Conservation (phyloP, 306 rosid species). For the Medicago arabica region DNA sequence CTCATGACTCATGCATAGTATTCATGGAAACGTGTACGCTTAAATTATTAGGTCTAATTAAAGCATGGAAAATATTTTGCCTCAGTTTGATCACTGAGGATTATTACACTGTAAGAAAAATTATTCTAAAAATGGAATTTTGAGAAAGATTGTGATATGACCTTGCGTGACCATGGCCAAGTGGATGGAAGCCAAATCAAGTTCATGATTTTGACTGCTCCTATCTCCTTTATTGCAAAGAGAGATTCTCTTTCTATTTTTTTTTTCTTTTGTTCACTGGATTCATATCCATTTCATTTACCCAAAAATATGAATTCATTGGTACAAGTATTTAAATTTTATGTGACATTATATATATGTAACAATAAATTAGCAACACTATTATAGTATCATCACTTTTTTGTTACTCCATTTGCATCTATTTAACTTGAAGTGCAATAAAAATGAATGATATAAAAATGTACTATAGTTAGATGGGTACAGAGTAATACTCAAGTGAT, state of each 20-base stretch:
- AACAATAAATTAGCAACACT: background rate
- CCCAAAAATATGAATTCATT: constrained; percentile 26
- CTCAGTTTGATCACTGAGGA: constrained; percentile 27
- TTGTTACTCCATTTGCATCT: no score
- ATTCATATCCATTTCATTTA: constrained; percentile 19
- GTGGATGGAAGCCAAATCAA: constrained; percentile 8
- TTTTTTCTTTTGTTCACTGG: constrained; percentile 22
- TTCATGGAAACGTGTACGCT: constrained; percentile 51
- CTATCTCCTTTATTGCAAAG: constrained; percentile 15
- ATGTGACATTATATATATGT: no score
- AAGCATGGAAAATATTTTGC: background rate
- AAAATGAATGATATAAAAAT: no score
- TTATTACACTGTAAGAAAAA: constrained; percentile 9
- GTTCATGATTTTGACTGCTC: constrained; percentile 41
- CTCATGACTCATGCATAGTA: constrained; percentile 4
- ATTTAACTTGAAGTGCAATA: constrained; percentile 12
- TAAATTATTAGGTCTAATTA: constrained; percentile 9
- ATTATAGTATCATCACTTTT: background rate
- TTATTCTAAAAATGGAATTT: constrained; percentile 32
- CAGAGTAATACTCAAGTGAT: constrained; percentile 21
- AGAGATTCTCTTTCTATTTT: constrained; percentile 26
- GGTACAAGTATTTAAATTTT: background rate
- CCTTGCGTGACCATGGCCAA: constrained; percentile 45
- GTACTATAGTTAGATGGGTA: background rate
- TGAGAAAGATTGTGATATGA: constrained; percentile 55